Base-by-base conservation (phyloP, 2,329 filamentous ascomycete genomes). In the Trichoderma sp. region DNA sequence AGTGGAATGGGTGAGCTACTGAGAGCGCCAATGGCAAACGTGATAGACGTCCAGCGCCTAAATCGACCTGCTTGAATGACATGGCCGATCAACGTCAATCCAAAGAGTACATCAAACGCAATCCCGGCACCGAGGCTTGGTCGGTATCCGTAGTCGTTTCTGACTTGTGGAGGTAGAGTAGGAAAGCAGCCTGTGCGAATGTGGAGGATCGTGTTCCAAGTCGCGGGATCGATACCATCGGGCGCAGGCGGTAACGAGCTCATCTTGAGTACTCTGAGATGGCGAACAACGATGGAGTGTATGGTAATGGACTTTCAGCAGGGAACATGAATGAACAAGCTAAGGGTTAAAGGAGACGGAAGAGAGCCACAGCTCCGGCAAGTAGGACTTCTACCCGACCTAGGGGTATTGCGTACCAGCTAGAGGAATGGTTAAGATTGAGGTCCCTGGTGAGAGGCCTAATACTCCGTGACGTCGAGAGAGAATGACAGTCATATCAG, bases 91-190 rank as follows among this genome's bases (percentile, higher is more conserved):
- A 58, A 34, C 3, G 55, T 43, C 17, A 58, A 26, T 14, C 55
- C 55, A 17, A 58, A 58, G 6, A 58, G 41, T 6, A 47, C 41
- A 58, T 47, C 55, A 21, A 58, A 58, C 12, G 55, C 44, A 24
- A 58, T 47, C 24, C 55, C 55, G 14, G 55, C 55, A 10, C 55
- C 55, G 12, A 58, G 55, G 34, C 55, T 58, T 47, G 55, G 55
- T 15, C 45, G 1, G 28, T 61, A 61, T 41, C 45, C 43, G 26
- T 61, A 61, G 4, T 39, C 43, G n/a, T 51, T 61, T 3, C 6
- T 14, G 19, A 48, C 5, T 17, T 19, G 1, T 3, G 58, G 58
- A 14, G 47, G 15, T 19, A 58, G 10, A 15, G 15, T 7, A 12
- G 58, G 44, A n/a, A 19, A 51, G 21, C 44, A 61, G 19, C 58